Evolutionary conservation across 2,329 filamentous ascomycete species (phyloP), one percentile per base, ranked within the genome.

Genomic region (Acarospora socialis): DNA sequence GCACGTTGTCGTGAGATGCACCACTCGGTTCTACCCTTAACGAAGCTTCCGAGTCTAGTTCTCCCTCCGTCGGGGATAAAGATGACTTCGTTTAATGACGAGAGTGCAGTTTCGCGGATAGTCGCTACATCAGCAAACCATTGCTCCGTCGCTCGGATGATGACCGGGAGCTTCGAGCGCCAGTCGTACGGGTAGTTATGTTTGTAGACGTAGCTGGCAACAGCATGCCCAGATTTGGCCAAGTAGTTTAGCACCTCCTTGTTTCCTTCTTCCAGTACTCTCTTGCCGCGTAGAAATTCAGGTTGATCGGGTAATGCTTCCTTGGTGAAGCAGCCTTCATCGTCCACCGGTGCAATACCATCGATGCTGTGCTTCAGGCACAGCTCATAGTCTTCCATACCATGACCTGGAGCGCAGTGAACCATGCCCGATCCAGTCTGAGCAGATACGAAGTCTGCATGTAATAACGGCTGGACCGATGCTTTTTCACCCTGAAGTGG

Each of bases 101-200:
- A 54, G 15, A 93, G 59, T 1, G 86, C 81, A 19, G 70, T 64
- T 2, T 70, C 61, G 46, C 92, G 92, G 54, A 95, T 87, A 30
- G 67, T 71, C 9, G 68, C 82, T 2, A 94, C 82, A 53, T 95
- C 82, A 7, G 90, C 84, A 50, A 98, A 98, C 90, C 90, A 98
- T 56, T 98, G 90, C 21, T 86, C 82, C 0, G 92, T 98, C 3
- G 90, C 87, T 42, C 90, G 66, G 20, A 92, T 73, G 37, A 98
- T 83, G 30, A 98, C 77, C 1, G 90, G 90, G 43, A 80, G 68
- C 56, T 95, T 98, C 0, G 87, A 92, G 33, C 90, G 71, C 90
- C 90, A 98, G 56, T 98, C 90, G 45, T 95, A 93, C 0, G 90
- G 90, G 51, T 95, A 95, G 54, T 93, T 95, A 63, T 98, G 90